Base-by-base conservation (phyloP, 441 rosid genomes). In the Aquilaria agallochum region DNA sequence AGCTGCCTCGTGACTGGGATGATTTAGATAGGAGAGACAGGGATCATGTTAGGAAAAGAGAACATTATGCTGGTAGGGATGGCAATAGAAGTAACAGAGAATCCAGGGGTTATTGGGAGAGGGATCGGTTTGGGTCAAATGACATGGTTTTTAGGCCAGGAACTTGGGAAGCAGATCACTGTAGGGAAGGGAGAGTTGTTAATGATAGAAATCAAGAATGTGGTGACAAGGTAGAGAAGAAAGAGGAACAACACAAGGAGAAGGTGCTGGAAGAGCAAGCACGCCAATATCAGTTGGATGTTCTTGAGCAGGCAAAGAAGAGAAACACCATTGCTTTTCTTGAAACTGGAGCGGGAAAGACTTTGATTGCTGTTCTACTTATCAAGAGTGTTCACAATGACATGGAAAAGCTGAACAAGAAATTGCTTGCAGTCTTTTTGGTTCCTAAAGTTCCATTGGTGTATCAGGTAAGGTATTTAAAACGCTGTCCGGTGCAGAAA, bases 391-490 rank as follows among this genome's bases (percentile, higher is more conserved):
- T 95, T 67, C 73, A 59, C 55, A 79, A 74, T 58, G 95, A 92
- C 68, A 55, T 89, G 69, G 81, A 73, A 77, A 76, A 60, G 72
- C 80, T 78, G 59, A 88, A 87, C 70, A 87, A 73, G 73, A 92
- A 92, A 83, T 71, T 95, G 85, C 94, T 95, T 58, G 84, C 97
- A 14, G 95, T 95, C 42, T 95, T 92, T 83, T 80, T 95, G 82
- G 99, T 95, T 78, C 99, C 99, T 20, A 95, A 95, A 80, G 95
- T 95, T 68, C 99, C 99, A 45, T 83, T 95, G 55, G 99, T 95
- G 61, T 95, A 95, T 68, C 99, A 95, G 99, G 99, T 92, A 75
- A 11, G 65, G 59, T 61, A 54, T 63, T 59, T 52, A 56, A 50
- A 40, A 56, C 34, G 44, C 3, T 64, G 11, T 42, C 68, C 27